Conservation (phyloP, 1,284 basidiomycete genomes). For the Thecaphora thlaspeos region DNA sequence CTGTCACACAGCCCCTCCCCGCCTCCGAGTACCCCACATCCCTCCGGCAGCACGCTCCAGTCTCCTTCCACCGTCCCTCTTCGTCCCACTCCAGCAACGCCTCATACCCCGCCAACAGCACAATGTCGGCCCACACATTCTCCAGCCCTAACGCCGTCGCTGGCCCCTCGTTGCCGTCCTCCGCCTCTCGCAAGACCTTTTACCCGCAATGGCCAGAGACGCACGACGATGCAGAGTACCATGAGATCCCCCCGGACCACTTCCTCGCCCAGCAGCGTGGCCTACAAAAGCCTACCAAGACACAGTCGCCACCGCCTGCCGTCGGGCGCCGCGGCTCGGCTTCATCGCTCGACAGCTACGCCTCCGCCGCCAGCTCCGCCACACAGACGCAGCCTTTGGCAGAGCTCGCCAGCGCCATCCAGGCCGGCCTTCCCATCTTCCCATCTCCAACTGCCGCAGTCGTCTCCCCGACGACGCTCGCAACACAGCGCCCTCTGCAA, state of each 20-base stretch:
- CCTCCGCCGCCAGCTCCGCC: slow-evolving; percentile 4
- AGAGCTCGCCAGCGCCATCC: slow-evolving; percentile 29
- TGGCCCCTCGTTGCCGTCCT: slow-evolving; percentile 10
- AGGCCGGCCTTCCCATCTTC: slow-evolving; percentile 16
- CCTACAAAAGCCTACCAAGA: slow-evolving; percentile 14
- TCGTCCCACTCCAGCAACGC: not conserved
- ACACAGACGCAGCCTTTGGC: slow-evolving; percentile 15
- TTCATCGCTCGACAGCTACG: slow-evolving; percentile 3
- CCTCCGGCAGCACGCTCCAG: not conserved
- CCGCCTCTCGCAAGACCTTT: slow-evolving; percentile 16
- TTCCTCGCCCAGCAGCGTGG: slow-evolving; percentile 44
- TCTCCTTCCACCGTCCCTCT: not conserved
- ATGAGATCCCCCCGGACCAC: slow-evolving; percentile 43
- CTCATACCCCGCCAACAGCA: not conserved
- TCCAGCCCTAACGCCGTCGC: slow-evolving; percentile 2
- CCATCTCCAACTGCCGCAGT: slow-evolving; percentile 11
- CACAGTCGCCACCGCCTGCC: slow-evolving; percentile 5
- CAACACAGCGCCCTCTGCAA: slow-evolving; percentile 8
- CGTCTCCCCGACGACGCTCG: not conserved
- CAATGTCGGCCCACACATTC: not conserved
- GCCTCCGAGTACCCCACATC: no score
- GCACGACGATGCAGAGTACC: slow-evolving; percentile 38
- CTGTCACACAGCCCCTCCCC: no score
- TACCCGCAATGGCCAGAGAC: slow-evolving; percentile 32
- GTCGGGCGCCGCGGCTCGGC: slow-evolving; percentile 5